Evolutionary conservation across 2,329 filamentous ascomycete species (phyloP).

Genomic region (Domatiomyces globalis): DNA sequence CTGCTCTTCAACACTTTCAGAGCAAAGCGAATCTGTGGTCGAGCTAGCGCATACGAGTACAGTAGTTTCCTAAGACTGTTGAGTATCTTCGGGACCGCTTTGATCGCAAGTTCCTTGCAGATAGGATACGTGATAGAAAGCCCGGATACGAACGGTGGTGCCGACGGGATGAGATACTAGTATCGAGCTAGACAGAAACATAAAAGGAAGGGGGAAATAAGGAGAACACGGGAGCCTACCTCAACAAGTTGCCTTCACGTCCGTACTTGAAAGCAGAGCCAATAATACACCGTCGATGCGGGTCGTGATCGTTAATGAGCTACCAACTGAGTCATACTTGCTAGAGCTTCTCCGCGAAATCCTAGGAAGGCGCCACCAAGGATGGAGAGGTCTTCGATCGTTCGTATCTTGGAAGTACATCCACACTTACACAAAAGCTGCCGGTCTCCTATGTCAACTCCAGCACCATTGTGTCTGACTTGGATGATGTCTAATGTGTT

Average conservation of each 20-base stretch:
- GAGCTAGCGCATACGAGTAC: conserved; percentile 46
- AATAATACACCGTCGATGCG: conserved; percentile 40
- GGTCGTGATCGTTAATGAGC: conserved; percentile 39
- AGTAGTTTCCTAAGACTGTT: conserved; percentile 39
- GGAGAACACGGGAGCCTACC: conserved; percentile 21
- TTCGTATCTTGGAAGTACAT: conserved; percentile 50
- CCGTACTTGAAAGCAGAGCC: conserved; percentile 39
- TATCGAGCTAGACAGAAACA: conserved; percentile 22
- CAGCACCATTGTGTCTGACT: conserved; percentile 50
- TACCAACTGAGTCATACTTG: conserved; percentile 46
- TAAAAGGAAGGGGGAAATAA: conserved; percentile 14
- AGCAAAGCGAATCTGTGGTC: conserved; percentile 41
- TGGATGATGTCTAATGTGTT: conserved; percentile 50
- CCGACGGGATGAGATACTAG: conserved; percentile 43
- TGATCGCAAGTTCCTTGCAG: conserved; percentile 41
- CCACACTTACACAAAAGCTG: conserved; percentile 41
- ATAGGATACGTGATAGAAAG: conserved; percentile 48
- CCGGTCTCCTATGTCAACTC: conserved; percentile 44
- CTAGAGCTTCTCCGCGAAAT: conserved; percentile 51
- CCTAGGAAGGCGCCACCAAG: conserved; percentile 45
- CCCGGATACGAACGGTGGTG: conserved; percentile 44
- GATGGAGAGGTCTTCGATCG: conserved; percentile 40
- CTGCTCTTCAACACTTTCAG: conserved; percentile 44
- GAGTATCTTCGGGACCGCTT: conserved; percentile 36
- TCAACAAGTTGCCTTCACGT: conserved; percentile 35